A percentile compares a stretch with the other conserved stretches of the same genome.
phyloP scores from a whole-genome alignment of 2,329 filamentous ascomycete species.

The Byssochlamys sp. region DNA sequence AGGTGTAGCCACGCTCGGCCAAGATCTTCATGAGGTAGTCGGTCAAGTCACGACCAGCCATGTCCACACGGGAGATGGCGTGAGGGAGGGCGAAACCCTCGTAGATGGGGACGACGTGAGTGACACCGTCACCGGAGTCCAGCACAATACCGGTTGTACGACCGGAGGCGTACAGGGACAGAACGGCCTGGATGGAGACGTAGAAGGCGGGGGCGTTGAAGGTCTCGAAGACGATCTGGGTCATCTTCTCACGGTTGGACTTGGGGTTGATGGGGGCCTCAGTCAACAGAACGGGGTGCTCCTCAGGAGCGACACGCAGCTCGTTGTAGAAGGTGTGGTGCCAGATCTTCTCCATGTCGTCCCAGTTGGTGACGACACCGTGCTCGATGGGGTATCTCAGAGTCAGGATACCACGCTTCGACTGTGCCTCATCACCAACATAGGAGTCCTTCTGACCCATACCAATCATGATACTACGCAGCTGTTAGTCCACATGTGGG shows the following conservation, averaged over 20 bases:
- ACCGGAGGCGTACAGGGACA: conserved; percentile 98
- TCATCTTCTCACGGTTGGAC: conserved; percentile 99
- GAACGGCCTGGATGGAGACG: conserved; percentile 98
- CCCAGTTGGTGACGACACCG: conserved; percentile 99
- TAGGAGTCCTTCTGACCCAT: conserved; percentile 99
- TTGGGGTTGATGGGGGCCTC: conserved; percentile 99
- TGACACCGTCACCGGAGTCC: conserved; percentile 99
- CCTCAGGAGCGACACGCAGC: conserved; percentile 97
- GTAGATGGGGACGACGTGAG: conserved; percentile 99
- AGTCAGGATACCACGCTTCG: conserved; percentile 99
- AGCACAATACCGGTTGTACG: conserved; percentile 99
- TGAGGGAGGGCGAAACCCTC: conserved; percentile 99
- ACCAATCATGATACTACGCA: conserved; percentile 95
- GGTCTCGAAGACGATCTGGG: conserved; percentile 99
- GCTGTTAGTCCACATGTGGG: conserved; percentile 20
- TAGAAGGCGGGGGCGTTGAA: conserved; percentile 99
- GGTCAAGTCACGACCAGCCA: conserved; percentile 99
- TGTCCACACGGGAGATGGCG: conserved; percentile 99
- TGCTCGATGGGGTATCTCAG: conserved; percentile 99
- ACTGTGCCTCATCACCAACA: conserved; percentile 99
- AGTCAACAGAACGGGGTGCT: conserved; percentile 98
- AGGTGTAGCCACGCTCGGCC: conserved; percentile 97
- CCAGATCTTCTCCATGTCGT: conserved; percentile 99
- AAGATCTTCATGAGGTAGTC: conserved; percentile 99
- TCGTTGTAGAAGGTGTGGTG: conserved; percentile 99